phyloP scores from a whole-genome alignment of 768 basidiomycete genomes.

The Trametopsis cervina region DNA sequence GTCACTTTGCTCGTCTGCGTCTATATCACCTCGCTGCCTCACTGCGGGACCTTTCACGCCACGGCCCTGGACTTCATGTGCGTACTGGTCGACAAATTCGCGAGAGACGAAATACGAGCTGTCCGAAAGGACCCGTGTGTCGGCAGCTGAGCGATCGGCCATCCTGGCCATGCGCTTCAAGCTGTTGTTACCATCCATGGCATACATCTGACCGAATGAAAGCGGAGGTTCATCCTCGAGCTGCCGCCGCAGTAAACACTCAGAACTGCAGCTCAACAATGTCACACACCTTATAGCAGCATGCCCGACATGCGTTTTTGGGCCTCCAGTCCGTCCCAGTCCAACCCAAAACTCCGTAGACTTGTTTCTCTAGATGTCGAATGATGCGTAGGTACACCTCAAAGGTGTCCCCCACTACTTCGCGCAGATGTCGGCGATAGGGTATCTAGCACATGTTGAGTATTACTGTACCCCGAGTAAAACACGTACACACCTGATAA shows the following conservation, averaged over 20 bases:
- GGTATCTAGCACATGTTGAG: constrained; percentile 15
- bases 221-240: constrained; percentile 26
- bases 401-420: constrained; percentile 25
- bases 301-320: constrained; percentile 30
- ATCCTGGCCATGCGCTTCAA: constrained; percentile 20
- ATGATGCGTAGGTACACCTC: constrained; percentile 29
- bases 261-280: not conserved
- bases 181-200: constrained; percentile 14
- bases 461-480: not conserved
- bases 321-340: constrained; percentile 27
- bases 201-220: constrained; percentile 17
- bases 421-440: constrained; percentile 17
- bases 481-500: constrained; percentile 10
- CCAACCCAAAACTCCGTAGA: constrained; percentile 12
- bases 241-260: constrained; percentile 6
- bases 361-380: constrained; percentile 10
- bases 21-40: not conserved
- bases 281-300: constrained; percentile 26
- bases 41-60: constrained; percentile 4
- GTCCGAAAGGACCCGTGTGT: constrained; percentile 13
- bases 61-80: constrained; percentile 21
- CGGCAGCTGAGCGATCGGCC: constrained; percentile 13
- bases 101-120: constrained; percentile 22
- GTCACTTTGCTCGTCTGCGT: not conserved
- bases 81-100: constrained; percentile 23